These are phyloP conservation scores for Colletotrichum sp. DNA, from an alignment of 2,329 filamentous ascomycete genomes.

Conservation along the genomic window DNA sequence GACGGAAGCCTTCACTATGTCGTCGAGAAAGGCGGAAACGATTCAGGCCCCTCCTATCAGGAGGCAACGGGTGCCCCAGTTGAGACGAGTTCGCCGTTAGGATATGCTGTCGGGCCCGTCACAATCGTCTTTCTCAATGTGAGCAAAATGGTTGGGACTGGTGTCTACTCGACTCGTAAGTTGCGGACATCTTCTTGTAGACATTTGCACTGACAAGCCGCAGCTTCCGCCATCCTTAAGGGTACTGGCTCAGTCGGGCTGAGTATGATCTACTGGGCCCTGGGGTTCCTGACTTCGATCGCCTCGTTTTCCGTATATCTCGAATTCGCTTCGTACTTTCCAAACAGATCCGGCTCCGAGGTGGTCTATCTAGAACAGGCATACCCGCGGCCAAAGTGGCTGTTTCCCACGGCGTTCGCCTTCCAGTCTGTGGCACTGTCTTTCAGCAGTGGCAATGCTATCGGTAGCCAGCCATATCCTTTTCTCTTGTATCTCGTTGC, in stretches of 20 bases:
- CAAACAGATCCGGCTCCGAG: constrained; percentile 68
- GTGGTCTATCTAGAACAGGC: constrained; percentile 73
- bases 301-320: constrained; percentile 60
- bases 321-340: constrained; percentile 69
- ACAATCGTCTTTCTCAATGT: constrained; percentile 66
- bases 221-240: constrained; percentile 61
- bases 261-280: constrained; percentile 66
- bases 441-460: constrained; percentile 69
- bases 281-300: constrained; percentile 63
- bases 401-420: constrained; percentile 69
- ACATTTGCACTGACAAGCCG: neutral
- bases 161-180: constrained; percentile 61
- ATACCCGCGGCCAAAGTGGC: constrained; percentile 65
- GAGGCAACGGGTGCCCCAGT: constrained; percentile 58
- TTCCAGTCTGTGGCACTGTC: constrained; percentile 67
- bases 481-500: neutral
- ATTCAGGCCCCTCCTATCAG: constrained; percentile 17
- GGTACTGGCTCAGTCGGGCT: constrained; percentile 67
- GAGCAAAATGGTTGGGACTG: constrained; percentile 67
- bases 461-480: neutral
- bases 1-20: neutral
- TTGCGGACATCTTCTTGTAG: neutral
- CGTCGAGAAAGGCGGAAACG: constrained; percentile 6
- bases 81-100: constrained; percentile 62
- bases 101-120: constrained; percentile 60